Evolutionary conservation across 148 eudicot genomes (phyloP), one percentile per base, ranked within the genome.

Genomic region (Persicaria maculosa): DNA sequence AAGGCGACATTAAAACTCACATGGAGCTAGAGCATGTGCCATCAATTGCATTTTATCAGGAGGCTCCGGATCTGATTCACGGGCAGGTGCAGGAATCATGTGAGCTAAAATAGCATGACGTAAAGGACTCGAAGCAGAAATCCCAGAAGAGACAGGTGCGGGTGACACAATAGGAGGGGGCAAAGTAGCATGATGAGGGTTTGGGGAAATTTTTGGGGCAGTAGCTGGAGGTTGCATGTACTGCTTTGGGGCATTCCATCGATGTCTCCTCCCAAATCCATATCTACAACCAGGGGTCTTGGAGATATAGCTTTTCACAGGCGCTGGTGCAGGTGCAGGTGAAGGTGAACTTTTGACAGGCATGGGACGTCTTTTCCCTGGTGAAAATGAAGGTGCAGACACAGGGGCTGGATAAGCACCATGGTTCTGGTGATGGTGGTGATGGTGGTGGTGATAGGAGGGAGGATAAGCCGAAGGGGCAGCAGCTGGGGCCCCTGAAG

Each of bases 261-360:
- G 79, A 80, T 77, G 82, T 78, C 84, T 77, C 76, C 76, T 64
- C 68, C 72, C 84, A 77, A 77, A 67, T 22, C 86, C 83, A 75
- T 75, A 87, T 71, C 78, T 87, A 72, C 96, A 95, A 53, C 84
- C 89, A 2, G 98, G 92, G 50, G 96, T 89, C 36, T 70, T 74
- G 4, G 88, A 85, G 3, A 57, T 74, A 79, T 87, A 81, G 71
- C 83, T 80, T 73, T 71, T 84, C 55, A 47, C 36, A 54, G 89
- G 91, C 8, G 80, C 79, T 31, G 86, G 86, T 44, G 91, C 72
- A 77, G 86, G 86, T 44, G 91, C 72, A 77, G 79, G 81, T 17
- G 79, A 55, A 68, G 87, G 88, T 68, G 87, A 71, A 68, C 76
- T 74, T 72, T 74, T 78, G 46, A 74, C 75, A 36, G 82, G 81